Evolutionary conservation across 176 grass and related monocot species (phyloP).

Genomic region (Leersia perrieri): DNA sequence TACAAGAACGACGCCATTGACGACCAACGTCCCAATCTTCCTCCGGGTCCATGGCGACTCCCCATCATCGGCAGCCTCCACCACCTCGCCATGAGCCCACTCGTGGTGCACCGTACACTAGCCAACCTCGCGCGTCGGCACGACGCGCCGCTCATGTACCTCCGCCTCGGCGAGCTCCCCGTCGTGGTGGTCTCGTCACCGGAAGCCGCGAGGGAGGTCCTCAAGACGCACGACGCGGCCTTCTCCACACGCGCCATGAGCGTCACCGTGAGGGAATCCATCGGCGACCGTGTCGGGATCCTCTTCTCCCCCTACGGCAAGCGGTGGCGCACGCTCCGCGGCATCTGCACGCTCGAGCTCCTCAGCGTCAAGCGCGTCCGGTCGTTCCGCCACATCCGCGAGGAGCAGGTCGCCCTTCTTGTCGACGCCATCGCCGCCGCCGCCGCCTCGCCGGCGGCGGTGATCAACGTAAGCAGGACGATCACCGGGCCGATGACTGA

Average conservation of each 20-base stretch:
- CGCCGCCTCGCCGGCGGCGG: neutral
- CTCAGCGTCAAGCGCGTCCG: constrained; percentile 22
- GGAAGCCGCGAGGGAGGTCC: constrained; percentile 13
- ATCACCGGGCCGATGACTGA: neutral
- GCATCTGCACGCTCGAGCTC: constrained; percentile 33
- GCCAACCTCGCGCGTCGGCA: neutral
- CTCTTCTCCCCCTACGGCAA: constrained; percentile 12
- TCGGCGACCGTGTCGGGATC: neutral
- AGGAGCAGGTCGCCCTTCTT: constrained; percentile 29
- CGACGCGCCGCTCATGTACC: constrained; percentile 20
- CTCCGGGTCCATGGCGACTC: constrained; percentile 19
- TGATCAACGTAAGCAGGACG: constrained; percentile 16
- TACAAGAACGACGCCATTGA: too few species aligned
- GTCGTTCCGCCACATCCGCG: constrained; percentile 16
- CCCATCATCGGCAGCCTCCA: constrained; percentile 29
- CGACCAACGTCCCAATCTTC: neutral
- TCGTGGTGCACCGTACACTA: neutral
- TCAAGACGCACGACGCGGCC: constrained; percentile 22
- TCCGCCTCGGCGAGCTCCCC: constrained; percentile 24
- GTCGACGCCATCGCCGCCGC: neutral
- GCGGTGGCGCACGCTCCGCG: constrained; percentile 28
- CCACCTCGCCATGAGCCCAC: neutral
- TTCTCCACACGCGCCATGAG: constrained; percentile 5
- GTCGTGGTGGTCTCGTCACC: constrained; percentile 25
- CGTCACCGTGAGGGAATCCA: neutral